These are phyloP conservation scores for Penicillium atrosanguineum DNA, from an alignment of 495 filamentous ascomycete species.

Conservation along the genomic window DNA sequence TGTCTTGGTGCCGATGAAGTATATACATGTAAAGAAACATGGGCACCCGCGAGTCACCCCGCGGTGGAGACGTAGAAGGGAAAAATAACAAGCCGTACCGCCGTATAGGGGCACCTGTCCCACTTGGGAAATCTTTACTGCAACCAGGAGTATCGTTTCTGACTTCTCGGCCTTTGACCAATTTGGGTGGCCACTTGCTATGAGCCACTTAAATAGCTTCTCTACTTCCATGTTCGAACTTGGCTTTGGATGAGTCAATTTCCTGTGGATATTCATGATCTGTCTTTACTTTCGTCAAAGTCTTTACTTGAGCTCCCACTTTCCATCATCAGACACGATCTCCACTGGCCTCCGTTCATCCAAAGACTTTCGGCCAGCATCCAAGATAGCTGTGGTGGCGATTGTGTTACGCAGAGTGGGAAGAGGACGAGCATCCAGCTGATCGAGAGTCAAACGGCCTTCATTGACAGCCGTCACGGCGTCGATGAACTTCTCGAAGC, in stretches of 20 bases:
- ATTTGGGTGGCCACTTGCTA: too few species aligned
- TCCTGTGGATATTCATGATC: not conserved
- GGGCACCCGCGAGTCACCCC: too few species aligned
- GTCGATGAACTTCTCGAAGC: constrained; percentile 94
- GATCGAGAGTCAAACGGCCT: constrained; percentile 63
- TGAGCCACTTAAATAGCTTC: too few species aligned
- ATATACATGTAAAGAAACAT: too few species aligned
- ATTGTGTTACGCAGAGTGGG: constrained; percentile 87
- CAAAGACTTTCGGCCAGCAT: constrained; percentile 77
- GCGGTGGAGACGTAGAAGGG: too few species aligned
- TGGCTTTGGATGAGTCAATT: not conserved
- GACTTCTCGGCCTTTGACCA: too few species aligned
- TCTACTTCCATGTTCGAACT: too few species aligned
- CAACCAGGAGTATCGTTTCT: too few species aligned
- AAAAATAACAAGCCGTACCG: too few species aligned
- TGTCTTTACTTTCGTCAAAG: constrained; percentile 2
- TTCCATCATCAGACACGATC: constrained; percentile 61
- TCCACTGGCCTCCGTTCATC: constrained; percentile 76
- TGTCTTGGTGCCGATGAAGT: too few species aligned
- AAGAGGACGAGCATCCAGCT: constrained; percentile 74
- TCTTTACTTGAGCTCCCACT: constrained; percentile 67
- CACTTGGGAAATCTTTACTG: too few species aligned
- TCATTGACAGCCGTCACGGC: constrained; percentile 76
- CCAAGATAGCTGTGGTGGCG: constrained; percentile 84
- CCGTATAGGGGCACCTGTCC: too few species aligned